Conservation (phyloP, 192 early-diverging fungal genomes). For the Backusella psychrophila region DNA sequence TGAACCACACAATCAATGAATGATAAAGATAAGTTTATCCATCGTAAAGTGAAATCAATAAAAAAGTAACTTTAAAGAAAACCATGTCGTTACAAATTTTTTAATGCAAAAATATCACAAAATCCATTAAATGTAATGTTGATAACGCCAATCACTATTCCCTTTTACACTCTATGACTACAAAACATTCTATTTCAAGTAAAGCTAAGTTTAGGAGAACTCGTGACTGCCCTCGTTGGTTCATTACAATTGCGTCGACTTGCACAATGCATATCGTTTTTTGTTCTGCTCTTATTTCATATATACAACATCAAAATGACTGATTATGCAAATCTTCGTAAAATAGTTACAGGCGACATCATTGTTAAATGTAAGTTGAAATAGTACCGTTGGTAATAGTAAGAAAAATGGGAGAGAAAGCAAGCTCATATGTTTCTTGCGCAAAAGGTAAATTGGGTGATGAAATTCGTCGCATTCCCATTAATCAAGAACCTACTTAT, state of each 20-base stretch:
- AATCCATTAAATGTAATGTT: no score
- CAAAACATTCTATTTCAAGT: not conserved
- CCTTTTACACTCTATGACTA: not conserved
- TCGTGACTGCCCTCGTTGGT: not conserved
- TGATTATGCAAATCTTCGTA: slow-evolving; percentile 31
- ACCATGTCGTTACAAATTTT: no score
- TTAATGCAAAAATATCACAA: no score
- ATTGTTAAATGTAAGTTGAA: slow-evolving; percentile 34
- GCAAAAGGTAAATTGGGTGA: slow-evolving; percentile 42
- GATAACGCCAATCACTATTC: not conserved
- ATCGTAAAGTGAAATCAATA: no score
- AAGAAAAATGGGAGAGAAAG: not conserved
- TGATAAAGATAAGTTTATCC: no score
- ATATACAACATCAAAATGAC: not conserved
- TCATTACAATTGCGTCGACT: not conserved
- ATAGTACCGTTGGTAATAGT: not conserved
- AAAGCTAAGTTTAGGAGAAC: not conserved
- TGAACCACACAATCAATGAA: no score
- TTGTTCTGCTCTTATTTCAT: not conserved
- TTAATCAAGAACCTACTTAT: slow-evolving; percentile 48
- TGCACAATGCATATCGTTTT: not conserved
- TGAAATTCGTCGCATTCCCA: slow-evolving; percentile 45
- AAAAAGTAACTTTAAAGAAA: no score
- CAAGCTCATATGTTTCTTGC: not conserved
- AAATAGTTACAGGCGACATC: slow-evolving; percentile 38